Percentiles rank a stretch among this genome's conserved stretches.
Conservation (phyloP, 78 protist genomes). For the Dictyostelium firmibasis region DNA sequence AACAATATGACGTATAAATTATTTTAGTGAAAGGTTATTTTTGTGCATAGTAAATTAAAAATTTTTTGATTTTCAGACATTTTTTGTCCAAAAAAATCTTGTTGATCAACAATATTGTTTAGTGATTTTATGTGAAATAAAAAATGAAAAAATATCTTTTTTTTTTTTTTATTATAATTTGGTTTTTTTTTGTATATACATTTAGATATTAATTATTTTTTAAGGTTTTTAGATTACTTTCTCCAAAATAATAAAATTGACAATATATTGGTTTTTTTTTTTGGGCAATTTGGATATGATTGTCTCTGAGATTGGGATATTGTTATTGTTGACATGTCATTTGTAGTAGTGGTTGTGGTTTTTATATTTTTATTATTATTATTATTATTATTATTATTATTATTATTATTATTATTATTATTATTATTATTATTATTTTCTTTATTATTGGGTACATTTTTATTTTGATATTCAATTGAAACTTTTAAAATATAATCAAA, state of each 20-base stretch:
- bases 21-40: too few species aligned
- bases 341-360: neutral
- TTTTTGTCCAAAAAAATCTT: too few species aligned
- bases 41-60: too few species aligned
- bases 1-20: too few species aligned
- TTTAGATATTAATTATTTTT: too few species aligned
- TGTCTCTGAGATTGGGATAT: neutral
- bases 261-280: conserved; percentile 49
- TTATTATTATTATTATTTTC: neutral
- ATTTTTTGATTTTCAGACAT: too few species aligned
- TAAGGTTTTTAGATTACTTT: neutral
- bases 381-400: neutral
- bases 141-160: too few species aligned
- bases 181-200: too few species aligned
- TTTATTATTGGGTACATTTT: neutral
- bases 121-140: too few species aligned
- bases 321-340: neutral
- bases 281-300: neutral
- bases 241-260: neutral
- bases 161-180: too few species aligned
- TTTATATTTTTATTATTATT: neutral
- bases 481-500: neutral
- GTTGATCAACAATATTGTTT: too few species aligned
- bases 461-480: neutral
- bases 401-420: neutral